Evolutionary conservation across 225 moss, liverwort and hornwort genomes (phyloP).

Genomic region (Climacium dendroides): DNA sequence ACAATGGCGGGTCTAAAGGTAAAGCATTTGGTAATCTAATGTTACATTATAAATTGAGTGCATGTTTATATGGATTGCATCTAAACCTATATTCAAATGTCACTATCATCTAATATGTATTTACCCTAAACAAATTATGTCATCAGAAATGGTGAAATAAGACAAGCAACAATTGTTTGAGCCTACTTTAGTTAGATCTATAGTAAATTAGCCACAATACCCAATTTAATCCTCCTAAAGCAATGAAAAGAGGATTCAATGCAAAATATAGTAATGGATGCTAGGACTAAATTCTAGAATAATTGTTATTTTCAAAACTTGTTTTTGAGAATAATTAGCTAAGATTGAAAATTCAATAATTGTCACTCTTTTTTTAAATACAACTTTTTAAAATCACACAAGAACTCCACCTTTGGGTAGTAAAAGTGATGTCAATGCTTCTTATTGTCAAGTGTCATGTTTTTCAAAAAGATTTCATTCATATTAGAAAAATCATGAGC

Average conservation of each 20-base stretch:
- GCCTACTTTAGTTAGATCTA: not conserved
- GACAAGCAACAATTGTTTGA: not conserved
- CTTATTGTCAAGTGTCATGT: not conserved
- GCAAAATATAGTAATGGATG: not conserved
- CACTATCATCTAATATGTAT: not conserved
- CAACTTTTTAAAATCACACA: too few species aligned
- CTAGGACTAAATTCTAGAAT: too few species aligned
- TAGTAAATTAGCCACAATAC: not conserved
- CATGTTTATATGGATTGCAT: not conserved
- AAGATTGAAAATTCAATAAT: not conserved
- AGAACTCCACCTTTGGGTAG: accelerated
- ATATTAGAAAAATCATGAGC: too few species aligned
- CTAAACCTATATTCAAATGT: not conserved
- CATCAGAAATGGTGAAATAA: not conserved
- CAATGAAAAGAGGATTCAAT: not conserved
- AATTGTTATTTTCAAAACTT: too few species aligned
- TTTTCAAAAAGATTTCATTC: not conserved
- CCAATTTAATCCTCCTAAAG: not conserved
- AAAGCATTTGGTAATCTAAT: not conserved
- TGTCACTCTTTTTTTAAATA: not conserved
- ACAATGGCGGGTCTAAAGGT: not conserved
- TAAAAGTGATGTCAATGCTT: too few species aligned
- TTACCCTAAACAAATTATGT: not conserved
- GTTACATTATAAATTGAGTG: not conserved
- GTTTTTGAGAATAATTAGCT: not conserved